Evolutionary conservation across 1,284 basidiomycete genomes (phyloP).

Genomic region (Neonothopanus nambi): DNA sequence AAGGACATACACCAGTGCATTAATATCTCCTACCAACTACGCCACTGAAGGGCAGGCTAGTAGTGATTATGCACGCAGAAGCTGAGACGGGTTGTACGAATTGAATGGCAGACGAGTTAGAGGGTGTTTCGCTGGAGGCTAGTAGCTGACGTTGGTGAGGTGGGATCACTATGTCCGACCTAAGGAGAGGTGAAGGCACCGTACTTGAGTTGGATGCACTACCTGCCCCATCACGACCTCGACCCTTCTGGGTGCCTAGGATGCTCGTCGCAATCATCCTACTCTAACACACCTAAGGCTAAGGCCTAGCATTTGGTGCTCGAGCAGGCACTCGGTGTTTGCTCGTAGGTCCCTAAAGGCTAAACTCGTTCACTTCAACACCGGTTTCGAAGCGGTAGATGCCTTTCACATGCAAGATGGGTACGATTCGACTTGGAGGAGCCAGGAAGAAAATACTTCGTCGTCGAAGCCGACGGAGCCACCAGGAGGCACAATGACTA

Average conservation of each 20-base stretch:
- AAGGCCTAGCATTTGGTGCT: conserved; percentile 76
- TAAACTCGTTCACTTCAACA: conserved; percentile 82
- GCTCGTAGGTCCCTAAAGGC: conserved; percentile 79
- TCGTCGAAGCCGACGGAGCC: conserved; percentile 86
- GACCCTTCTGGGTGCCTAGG: conserved; percentile 39
- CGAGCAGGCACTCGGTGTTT: conserved; percentile 79
- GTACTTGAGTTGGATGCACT: conserved; percentile 29
- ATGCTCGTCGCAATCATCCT: conserved; percentile 66
- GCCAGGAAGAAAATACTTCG: conserved; percentile 85
- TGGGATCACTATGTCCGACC: conserved; percentile 1
- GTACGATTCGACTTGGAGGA: conserved; percentile 73
- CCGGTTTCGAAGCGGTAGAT: conserved; percentile 85
- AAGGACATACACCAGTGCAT: conserved; percentile 72
- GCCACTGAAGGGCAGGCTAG: conserved; percentile 78
- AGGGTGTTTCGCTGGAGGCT: conserved; percentile 30
- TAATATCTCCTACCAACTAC: conserved; percentile 75
- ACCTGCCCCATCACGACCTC: conserved; percentile 28
- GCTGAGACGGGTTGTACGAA: conserved; percentile 68
- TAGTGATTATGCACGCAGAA: conserved; percentile 62
- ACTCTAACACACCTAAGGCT: conserved; percentile 78
- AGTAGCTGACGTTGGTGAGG: conserved; percentile 15
- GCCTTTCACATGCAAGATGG: conserved; percentile 78
- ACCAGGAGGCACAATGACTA: conserved; percentile 83
- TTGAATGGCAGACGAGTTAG: conserved; percentile 67
- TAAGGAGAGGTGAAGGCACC: conserved; percentile 20